Conservation (phyloP, 2,329 filamentous ascomycete species). For the Dactylellina leptospora region DNA sequence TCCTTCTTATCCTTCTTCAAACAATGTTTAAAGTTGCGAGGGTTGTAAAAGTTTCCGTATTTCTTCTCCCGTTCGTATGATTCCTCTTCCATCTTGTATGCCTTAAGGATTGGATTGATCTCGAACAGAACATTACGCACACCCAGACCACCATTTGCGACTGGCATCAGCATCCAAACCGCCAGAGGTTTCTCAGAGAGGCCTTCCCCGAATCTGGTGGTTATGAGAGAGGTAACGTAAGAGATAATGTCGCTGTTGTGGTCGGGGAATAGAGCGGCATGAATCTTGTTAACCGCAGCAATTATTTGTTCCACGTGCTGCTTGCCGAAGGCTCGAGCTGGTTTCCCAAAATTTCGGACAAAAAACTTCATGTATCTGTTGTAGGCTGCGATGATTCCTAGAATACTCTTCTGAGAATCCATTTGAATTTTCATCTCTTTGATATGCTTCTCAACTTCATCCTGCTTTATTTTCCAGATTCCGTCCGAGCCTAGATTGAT, state of each 20-base stretch:
- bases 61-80: constrained; percentile 58
- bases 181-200: constrained; percentile 61
- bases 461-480: constrained; percentile 69
- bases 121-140: constrained; percentile 63
- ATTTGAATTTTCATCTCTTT: constrained; percentile 69
- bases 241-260: constrained; percentile 64
- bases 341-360: constrained; percentile 67
- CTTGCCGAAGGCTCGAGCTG: constrained; percentile 66
- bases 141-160: constrained; percentile 64
- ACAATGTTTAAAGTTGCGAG: constrained; percentile 47
- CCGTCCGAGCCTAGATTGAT: constrained; percentile 67
- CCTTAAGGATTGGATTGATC: constrained; percentile 60
- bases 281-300: constrained; percentile 65
- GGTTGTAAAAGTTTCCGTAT: constrained; percentile 56
- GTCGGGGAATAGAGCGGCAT: constrained; percentile 64
- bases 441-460: constrained; percentile 69
- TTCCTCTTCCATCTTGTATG: constrained; percentile 59
- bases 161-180: constrained; percentile 64
- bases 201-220: constrained; percentile 63
- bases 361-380: constrained; percentile 66
- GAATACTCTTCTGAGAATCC: constrained; percentile 65
- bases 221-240: constrained; percentile 67
- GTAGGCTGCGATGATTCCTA: constrained; percentile 70
- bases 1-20: constrained; percentile 35
- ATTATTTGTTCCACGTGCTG: constrained; percentile 68